Evolutionary conservation across 352 stramenopile genomes (phyloP), one percentile per base, ranked within the genome.

Genomic region (Globisporangium parvum): DNA sequence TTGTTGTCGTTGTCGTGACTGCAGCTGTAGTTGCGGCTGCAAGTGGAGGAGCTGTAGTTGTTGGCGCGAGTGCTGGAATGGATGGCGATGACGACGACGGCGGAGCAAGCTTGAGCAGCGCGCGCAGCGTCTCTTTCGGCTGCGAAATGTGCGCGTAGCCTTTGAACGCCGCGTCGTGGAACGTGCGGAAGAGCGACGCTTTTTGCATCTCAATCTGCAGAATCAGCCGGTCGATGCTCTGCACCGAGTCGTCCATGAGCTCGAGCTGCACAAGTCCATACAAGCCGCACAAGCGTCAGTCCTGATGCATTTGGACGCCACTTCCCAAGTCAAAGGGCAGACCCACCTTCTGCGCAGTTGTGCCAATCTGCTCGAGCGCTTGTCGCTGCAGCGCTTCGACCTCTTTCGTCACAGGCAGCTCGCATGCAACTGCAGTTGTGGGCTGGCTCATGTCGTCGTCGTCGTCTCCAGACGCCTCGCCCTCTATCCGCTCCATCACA

Each of bases 141-240:
- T 77, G 65, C 24, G 77, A 53, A 11, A 85, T 55, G 54, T 87
- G 75, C 0, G 64, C 62, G 57, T 93, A 93, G 48, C 77, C 80
- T 62, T 88, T 87, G 62, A 93, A 93, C 24, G 76, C 80, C 51
- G 74, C 84, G 53, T 75, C 73, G 57, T 89, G 78, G 66, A 87
- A 91, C n/a, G 79, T 66, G 14, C 69, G 60, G 55, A 93, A 93
- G 2, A 93, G 60, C 49, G 73, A 62, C 1, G 73, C 61, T 51
- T 88, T 88, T 64, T 85, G 80, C 50, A 76, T 84, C 64, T 90
- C 80, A 15, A 76, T 70, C 62, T 88, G 70, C 40, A 90, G 55
- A 23, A 85, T 73, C 49, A 88, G 69, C 28, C 75, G 73, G 52
- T 88, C 79, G 31, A 87, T 68, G 4, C 70, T 80, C 49, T 70